These are phyloP conservation scores for Penicillium expansum DNA, from an alignment of 2,329 filamentous ascomycete genomes.

Conservation along the genomic window DNA sequence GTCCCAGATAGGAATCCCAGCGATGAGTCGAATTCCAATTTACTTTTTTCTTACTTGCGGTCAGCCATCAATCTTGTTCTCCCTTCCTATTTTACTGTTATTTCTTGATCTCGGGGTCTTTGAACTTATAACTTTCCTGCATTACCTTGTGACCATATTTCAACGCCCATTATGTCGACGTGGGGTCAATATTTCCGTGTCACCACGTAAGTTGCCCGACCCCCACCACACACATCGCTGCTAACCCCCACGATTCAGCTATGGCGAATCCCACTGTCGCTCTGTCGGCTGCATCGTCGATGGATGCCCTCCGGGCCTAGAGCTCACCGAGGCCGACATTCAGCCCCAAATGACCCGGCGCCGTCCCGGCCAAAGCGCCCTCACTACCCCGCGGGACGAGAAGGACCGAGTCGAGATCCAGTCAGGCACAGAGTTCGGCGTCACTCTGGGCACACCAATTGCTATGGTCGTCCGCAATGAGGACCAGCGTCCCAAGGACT, in stretches of 20 bases:
- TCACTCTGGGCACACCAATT: constrained; percentile 89
- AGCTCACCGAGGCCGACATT: constrained; percentile 80
- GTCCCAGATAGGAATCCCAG: constrained; percentile 22
- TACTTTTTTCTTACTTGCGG: constrained; percentile 1
- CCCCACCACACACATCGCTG: constrained; percentile 1
- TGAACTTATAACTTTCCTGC: not conserved
- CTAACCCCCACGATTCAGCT: constrained; percentile 43
- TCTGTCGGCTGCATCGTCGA: constrained; percentile 95
- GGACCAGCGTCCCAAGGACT: constrained; percentile 90
- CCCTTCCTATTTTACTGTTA: constrained; percentile 7
- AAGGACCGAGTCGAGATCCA: constrained; percentile 90
- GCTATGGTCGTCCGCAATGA: constrained; percentile 84
- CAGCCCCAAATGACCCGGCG: constrained; percentile 92
- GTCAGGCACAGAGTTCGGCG: constrained; percentile 84
- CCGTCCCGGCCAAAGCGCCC: constrained; percentile 80
- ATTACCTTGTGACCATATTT: not conserved
- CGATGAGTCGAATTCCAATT: constrained; percentile 24
- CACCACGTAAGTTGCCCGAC: constrained; percentile 63
- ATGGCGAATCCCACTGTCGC: constrained; percentile 86
- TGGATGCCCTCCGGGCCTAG: constrained; percentile 82
- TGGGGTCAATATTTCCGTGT: constrained; percentile 81
- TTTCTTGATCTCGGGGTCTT: not conserved
- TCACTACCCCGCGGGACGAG: constrained; percentile 90
- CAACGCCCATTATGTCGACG: constrained; percentile 67
- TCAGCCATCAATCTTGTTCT: not conserved